Evolutionary conservation across 352 stramenopile species (phyloP), one percentile per base, ranked within the genome.

Genomic region (Phytophthora gonapodyides): DNA sequence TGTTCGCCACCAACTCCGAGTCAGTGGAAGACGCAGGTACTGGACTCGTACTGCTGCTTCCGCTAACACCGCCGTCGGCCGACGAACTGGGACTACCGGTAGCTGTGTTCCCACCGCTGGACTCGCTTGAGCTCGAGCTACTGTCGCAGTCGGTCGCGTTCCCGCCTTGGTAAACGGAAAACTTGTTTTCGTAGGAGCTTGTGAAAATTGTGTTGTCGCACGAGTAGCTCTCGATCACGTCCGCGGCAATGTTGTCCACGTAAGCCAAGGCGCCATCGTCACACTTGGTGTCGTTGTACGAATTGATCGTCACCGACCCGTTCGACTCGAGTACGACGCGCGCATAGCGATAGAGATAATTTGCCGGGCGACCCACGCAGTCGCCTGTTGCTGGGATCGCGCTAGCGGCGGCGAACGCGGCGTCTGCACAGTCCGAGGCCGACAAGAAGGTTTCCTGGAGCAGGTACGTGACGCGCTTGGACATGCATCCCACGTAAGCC

Each of bases 171-270:
- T 27, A 27, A 27, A 27, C 2, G 24, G 24, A 27, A 27, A 27
- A 27, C 24, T 27, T 27, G 2, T 0, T 6, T 27, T 27, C 24
- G 4, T 27, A 27, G 2, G 3, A 27, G 24, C 24, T 27, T 27
- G n/a, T n/a, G n/a, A n/a, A n/a, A n/a, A n/a, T n/a, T n/a, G n/a
- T n/a, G n/a, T n/a, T n/a, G n/a, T 85, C 96, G 30, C 89, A 85
- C 5, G 88, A 93, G 78, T 98, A 99, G 5, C 94, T 98, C 15
- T 99, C 72, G 51, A 99, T 88, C n/a, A 99, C 93, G 73, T 99
- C 96, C 24, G 92, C 73, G 35, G 97, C 75, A 19, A 76, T 69
- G 51, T 98, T 96, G 2, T 27, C 24, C 24, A 27, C 24, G 24
- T 6, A 2, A 27, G 24, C 24, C 24, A 55, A 34, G 7, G 47